Evolutionary conservation across 768 basidiomycete genomes (phyloP), one percentile per base, ranked within the genome.

Genomic region (Xanthoconium stramineum): DNA sequence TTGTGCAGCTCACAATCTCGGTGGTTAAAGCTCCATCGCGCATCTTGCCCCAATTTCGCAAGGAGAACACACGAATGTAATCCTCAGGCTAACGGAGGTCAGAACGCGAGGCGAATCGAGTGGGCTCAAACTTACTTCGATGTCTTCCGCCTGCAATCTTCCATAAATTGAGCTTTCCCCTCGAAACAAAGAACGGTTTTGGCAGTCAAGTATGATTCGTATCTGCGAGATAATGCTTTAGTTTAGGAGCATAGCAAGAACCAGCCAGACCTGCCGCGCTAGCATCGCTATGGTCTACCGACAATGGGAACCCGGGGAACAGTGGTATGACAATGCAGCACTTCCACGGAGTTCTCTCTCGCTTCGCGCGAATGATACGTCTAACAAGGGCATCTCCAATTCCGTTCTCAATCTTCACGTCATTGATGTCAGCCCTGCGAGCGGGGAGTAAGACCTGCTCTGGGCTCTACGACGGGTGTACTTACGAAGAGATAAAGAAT

Each of bases 361-460:
- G 80, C 66, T 95, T 86, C 3, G 97, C 97, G 9, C 87, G 84
- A 52, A 95, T 85, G 61, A 97, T 95, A 11, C 97, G 85, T 61
- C 88, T 82, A 11, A 98, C 92, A 13, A 99, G 78, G 5, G 95
- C 94, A 68, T 98, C 93, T 35, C 95, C 97, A 46, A 98, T 97
- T 63, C 82, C 83, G 71, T 99, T 99, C 73, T 96, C 94, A 33
- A 98, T 79, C 67, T 82, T 82, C 50, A 91, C 81, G 57, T 94
- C 94, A 59, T 88, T 90, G 13, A 95, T 83, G 3, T 83, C 76
- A 3, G 96, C 98, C 35, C 90, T 91, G 61, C n/a, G n/a, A 30
- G 37, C 32, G 13, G 19, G 20, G 33, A 19, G 36, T 36, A 47
- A 56, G 44, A 40, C 49, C 20, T 58, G 24, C 32, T 47, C 49